Base-by-base conservation (phyloP, 345 rosid species). In the Gossypioides kirkii region DNA sequence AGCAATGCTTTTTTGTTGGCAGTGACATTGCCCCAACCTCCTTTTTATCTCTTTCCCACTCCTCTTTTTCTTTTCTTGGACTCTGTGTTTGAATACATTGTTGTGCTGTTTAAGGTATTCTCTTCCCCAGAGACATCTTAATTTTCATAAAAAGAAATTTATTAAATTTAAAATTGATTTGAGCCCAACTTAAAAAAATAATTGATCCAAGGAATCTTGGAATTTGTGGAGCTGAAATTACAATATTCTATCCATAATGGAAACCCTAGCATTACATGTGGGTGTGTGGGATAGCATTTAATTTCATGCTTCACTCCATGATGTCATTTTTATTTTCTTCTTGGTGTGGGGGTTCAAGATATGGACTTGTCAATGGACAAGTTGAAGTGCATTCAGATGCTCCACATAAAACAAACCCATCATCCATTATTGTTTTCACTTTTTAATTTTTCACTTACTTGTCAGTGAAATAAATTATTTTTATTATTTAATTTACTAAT, bases 241-340 rank as follows among this genome's bases (percentile, higher is more conserved):
- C 38, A 32, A 32, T 32, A 5, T 32, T 32, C 38, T 32, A 28
- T n/a, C 73, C n/a, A 61, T 60, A 6, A 42, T 36, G 45, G 66
- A 36, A 32, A 5, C 4, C 45, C 66, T 58, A 72, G 69, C 38
- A 66, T 20, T 46, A 26, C 77, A 78, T 78, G 80, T 78, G 74
- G 56, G 3, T 8, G 54, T 42, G 71, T 26, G 42, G 70, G 64
- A 12, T 60, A 2, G 73, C 80, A 73, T 67, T 77, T 58, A 78
- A 73, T 61, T 73, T 45, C 28, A 25, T 10, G 25, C 8, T 18
- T 28, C 8, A 47, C 47, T 26, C 47, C 68, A 38, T 8, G 41
- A 36, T 50, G 53, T 16, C 56, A n/a, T 18, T 18, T 28, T 72
- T 25, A 3, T 3, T 0, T 0, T 5, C 26, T 7, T 25, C 2